Evolutionary conservation across 176 grass and related monocot genomes (phyloP), one percentile per base, ranked within the genome.

Genomic region (Tuctoria greenei): DNA sequence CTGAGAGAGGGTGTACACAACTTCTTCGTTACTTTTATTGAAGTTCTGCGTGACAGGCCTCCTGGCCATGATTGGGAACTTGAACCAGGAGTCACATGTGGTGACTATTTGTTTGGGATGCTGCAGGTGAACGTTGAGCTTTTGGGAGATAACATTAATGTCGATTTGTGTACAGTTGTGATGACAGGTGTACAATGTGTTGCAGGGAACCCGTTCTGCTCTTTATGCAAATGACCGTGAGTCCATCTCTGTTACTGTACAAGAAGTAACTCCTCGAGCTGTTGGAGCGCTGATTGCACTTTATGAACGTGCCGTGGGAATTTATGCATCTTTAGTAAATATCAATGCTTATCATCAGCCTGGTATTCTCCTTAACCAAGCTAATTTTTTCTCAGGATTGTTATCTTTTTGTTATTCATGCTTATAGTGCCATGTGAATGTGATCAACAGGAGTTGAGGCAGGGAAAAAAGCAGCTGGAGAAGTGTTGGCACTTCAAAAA

Each of bases 101-200:
- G 96, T 61, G 96, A 99, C 78, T 99, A 99, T 79, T 89, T 99
- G 77, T 99, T 99, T 86, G 96, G 96, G 44, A 99, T 99, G 96
- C 76, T 99, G 68, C 96, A 99, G 84, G 96, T 93, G 55, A 35
- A 18, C 7, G n/a, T 84, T 64, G 36, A 61, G 60, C 41, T 74
- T 79, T 74, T 37, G 71, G 71, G 44, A 61, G 36, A 67, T 5
- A 71, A 8, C 64, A 24, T 54, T 41, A 66, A n/a, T 88, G 10
- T 39, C 34, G 23, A 46, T 59, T 69, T 75, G 17, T 64, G n/a
- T 14, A 64, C 21, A 0, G 34, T 18, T 47, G 51, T 20, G 18
- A 55, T 84, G 49, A 79, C 55, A 68, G 14, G n/a, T 34, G 40
- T 63, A 24, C 11, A 25, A 66, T 70, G 67, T 40, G 43, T 93